phyloP scores from a whole-genome alignment of 305 asterid genomes.

The Petunia hybrid region DNA sequence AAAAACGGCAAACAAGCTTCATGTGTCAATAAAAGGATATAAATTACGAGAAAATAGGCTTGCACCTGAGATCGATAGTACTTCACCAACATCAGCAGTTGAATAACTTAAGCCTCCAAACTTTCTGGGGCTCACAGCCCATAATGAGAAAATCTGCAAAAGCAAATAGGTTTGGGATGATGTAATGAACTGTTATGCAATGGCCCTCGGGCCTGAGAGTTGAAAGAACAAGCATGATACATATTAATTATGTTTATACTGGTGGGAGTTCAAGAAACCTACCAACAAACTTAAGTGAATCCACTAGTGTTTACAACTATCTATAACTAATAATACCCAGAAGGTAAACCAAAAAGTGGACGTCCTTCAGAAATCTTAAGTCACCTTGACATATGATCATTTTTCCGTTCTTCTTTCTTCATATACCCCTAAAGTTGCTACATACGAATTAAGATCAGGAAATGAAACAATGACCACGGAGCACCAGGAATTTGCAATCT shows the following conservation, averaged over 20 bases:
- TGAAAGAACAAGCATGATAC: not conserved
- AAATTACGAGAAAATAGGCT: not conserved
- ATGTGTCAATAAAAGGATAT: not conserved
- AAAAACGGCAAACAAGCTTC: not conserved
- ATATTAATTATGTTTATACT: not conserved
- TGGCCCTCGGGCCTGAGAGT: not conserved
- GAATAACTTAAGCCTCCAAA: constrained; percentile 87
- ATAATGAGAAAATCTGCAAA: constrained; percentile 82
- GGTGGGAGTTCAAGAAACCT: not conserved
- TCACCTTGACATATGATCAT: not conserved
- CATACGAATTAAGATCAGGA: not conserved
- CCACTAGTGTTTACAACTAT: not conserved
- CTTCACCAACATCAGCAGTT: constrained; percentile 77
- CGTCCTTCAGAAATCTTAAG: not conserved
- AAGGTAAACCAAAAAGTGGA: not conserved
- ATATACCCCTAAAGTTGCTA: not conserved
- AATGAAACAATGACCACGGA: not conserved
- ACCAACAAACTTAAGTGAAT: not conserved
- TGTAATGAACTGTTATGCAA: not conserved
- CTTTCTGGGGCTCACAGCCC: constrained; percentile 94
- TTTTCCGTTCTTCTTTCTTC: not conserved
- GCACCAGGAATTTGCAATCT: not conserved
- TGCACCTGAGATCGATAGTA: constrained; percentile 80
- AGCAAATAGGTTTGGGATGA: not conserved
- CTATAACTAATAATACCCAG: constrained; percentile 4